Conservation (phyloP, 352 stramenopile genomes). For the Globisporangium yorkense region DNA sequence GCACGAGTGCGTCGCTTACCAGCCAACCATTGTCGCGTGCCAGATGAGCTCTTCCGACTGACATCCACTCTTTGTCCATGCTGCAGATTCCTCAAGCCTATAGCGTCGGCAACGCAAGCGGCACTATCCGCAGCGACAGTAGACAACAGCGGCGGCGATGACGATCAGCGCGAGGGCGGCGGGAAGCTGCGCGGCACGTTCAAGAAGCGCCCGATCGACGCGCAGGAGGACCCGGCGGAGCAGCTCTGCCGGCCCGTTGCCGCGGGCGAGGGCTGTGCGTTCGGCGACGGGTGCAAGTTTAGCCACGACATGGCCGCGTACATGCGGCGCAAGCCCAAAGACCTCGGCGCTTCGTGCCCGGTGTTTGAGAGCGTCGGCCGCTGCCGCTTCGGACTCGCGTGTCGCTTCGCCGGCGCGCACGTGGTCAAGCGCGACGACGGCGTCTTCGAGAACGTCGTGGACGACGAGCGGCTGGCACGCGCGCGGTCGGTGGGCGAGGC, state of each 20-base stretch:
- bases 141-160: slow-evolving; percentile 1
- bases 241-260: slow-evolving; percentile 63
- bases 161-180: slow-evolving; percentile 20
- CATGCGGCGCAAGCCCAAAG: slow-evolving; percentile 83
- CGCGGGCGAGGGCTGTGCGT: slow-evolving; percentile 53
- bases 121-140: slow-evolving; percentile 10
- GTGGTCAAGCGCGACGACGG: slow-evolving; percentile 51
- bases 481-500: slow-evolving; percentile 20
- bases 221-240: slow-evolving; percentile 51
- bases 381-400: slow-evolving; percentile 91
- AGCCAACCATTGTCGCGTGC: not conserved
- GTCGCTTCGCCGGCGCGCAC: slow-evolving; percentile 87
- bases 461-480: slow-evolving; percentile 22
- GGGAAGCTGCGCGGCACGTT: slow-evolving; percentile 47
- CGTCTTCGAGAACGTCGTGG: slow-evolving; percentile 41
- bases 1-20: slow-evolving; percentile 1
- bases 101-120: slow-evolving; percentile 10
- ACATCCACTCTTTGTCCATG: not conserved
- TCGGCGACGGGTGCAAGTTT: slow-evolving; percentile 81
- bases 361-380: slow-evolving; percentile 80
- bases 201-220: slow-evolving; percentile 82
- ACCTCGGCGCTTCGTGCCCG: slow-evolving; percentile 70
- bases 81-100: slow-evolving; percentile 58
- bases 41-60: not conserved
- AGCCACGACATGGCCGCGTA: slow-evolving; percentile 79